Evolutionary conservation across 169 alveolate genomes (phyloP).

Genomic region (Blepharisma undulans): DNA sequence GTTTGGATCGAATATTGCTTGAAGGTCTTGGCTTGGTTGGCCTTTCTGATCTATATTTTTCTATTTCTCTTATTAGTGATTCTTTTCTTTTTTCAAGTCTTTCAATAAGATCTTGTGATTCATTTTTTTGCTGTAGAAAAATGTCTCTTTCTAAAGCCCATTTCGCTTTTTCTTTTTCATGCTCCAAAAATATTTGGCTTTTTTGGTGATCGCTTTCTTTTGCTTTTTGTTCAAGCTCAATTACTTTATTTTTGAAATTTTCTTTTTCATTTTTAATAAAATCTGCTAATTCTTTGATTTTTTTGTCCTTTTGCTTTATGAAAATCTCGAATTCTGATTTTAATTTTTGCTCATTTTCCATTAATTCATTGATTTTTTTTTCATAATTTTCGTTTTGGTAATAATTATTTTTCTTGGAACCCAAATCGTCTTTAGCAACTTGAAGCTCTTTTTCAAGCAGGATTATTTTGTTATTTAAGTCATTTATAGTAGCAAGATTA

Average conservation of each 20-base stretch:
- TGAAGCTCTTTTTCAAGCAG: conserved; percentile 64
- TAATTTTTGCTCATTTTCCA: conserved; percentile 58
- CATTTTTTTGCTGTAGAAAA: conserved; percentile 62
- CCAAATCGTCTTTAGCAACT: conserved; percentile 54
- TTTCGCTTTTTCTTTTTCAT: conserved; percentile 87
- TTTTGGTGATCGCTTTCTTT: conserved; percentile 71
- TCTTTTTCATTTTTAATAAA: conserved; percentile 77
- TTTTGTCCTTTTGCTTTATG: conserved; percentile 75
- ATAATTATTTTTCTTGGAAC: conserved; percentile 40
- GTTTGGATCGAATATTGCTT: not conserved
- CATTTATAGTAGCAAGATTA: conserved; percentile 28
- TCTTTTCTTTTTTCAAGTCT: conserved; percentile 80
- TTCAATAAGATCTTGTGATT: conserved; percentile 63
- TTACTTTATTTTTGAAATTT: conserved; percentile 61
- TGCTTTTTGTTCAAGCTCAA: conserved; percentile 75
- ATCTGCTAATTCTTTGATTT: conserved; percentile 64
- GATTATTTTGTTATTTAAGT: conserved; percentile 52
- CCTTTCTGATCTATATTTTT: conserved; percentile 72
- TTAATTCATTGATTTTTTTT: not conserved
- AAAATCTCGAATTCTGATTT: conserved; percentile 70
- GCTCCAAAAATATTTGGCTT: conserved; percentile 71
- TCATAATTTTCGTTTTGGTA: not conserved
- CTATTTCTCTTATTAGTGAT: conserved; percentile 77
- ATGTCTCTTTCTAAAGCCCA: conserved; percentile 86
- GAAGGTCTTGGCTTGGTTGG: conserved; percentile 49